A percentile compares a stretch with the other conserved stretches of the same genome.
These are phyloP conservation scores for Psilocybe sp. DNA, from an alignment of 768 basidiomycete species.

Conservation along the genomic window DNA sequence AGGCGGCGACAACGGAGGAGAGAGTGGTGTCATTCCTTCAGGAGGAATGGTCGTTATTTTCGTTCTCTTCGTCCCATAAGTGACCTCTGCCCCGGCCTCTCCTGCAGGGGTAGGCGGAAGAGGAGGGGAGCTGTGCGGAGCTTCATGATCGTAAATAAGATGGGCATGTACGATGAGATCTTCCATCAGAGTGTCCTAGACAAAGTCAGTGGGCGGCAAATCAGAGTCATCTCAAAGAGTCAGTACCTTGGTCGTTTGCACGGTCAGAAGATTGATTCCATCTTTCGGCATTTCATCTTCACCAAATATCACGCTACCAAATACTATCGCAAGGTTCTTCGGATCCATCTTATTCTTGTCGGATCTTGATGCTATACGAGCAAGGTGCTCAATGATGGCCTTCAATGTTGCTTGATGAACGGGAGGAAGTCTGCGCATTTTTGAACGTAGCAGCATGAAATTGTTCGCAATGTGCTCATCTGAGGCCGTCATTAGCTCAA, in stretches of 20 bases:
- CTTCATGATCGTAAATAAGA: conserved; percentile 63
- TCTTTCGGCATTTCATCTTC: conserved; percentile 86
- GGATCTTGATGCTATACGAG: conserved; percentile 60
- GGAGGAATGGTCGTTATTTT: conserved; percentile 54
- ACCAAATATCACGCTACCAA: conserved; percentile 86
- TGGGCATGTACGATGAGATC: conserved; percentile 74
- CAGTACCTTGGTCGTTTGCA: conserved; percentile 73
- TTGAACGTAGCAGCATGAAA: conserved; percentile 78
- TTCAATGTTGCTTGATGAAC: conserved; percentile 86
- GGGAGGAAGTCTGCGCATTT: conserved; percentile 78
- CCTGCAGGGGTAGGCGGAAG: conserved; percentile 71
- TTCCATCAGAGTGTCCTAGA: conserved; percentile 65
- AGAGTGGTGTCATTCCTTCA: conserved; percentile 14
- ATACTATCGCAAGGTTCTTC: conserved; percentile 89
- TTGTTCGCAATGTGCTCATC: conserved; percentile 70
- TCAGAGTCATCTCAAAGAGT: not conserved
- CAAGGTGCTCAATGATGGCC: conserved; percentile 78
- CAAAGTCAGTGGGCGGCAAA: not conserved
- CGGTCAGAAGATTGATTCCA: conserved; percentile 63
- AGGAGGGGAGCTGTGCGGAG: conserved; percentile 55
- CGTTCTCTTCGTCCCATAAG: conserved; percentile 73
- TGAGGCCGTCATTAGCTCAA: conserved; percentile 23
- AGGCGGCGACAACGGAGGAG: conserved; percentile 24
- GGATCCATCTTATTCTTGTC: conserved; percentile 92
- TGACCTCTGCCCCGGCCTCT: conserved; percentile 52